Evolutionary conservation across 768 basidiomycete species (phyloP).

Genomic region (Amyloporia xantha): DNA sequence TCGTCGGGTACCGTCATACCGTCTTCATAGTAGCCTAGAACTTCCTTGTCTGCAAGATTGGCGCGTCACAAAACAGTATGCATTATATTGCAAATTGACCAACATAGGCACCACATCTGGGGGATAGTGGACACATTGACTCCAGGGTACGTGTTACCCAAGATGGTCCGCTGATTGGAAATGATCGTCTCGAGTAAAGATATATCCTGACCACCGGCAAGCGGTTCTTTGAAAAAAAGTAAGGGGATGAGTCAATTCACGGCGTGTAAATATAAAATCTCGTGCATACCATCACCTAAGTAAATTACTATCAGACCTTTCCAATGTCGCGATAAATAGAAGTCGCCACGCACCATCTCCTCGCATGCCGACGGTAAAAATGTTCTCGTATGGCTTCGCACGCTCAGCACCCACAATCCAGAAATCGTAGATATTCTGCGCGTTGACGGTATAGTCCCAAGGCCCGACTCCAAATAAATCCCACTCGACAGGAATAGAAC

Average conservation of each 20-base stretch:
- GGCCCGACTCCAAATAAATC: constrained; percentile 44
- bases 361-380: constrained; percentile 67
- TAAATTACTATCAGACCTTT: background rate
- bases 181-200: constrained; percentile 49
- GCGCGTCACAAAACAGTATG: background rate
- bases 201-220: constrained; percentile 45
- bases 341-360: constrained; percentile 29
- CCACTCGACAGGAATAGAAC: constrained; percentile 65
- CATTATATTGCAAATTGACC: constrained; percentile 17
- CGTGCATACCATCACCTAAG: constrained; percentile 41
- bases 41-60: constrained; percentile 40
- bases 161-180: constrained; percentile 53
- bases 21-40: constrained; percentile 59
- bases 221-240: constrained; percentile 49
- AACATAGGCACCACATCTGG: constrained; percentile 60
- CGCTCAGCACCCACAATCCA: constrained; percentile 58
- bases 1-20: constrained; percentile 59
- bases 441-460: constrained; percentile 59
- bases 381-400: constrained; percentile 51
- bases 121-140: constrained; percentile 45
- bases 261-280: background rate
- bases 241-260: background rate
- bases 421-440: constrained; percentile 48
- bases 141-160: constrained; percentile 43
- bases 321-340: background rate